Evolutionary conservation across 441 rosid species (phyloP), one percentile per base, ranked within the genome.

Genomic region (Erodium trifolium): DNA sequence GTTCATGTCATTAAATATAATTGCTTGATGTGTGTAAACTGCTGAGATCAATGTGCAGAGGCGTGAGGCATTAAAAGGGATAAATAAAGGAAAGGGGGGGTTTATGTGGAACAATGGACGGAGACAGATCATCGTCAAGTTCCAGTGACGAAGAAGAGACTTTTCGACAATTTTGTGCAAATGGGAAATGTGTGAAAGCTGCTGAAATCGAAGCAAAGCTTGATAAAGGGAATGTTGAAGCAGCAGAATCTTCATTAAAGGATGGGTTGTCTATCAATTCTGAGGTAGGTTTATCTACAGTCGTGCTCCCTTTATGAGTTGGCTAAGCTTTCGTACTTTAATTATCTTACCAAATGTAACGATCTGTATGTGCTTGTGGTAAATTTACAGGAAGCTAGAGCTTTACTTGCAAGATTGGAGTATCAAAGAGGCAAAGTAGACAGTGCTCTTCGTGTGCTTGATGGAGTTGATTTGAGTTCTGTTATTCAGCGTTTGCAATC

Each of bases 241-340:
- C 91, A 71, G 98, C 98, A 8, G 98, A 93, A 77, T 88, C 96
- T 72, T 90, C 94, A 57, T 76, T 93, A 27, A 82, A 96, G 62
- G 97, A 91, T 77, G 94, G 98, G 43, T 80, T 89, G 66, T 85
- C 91, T 0, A 91, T 93, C 74, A 93, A 88, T 76, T 89, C 78
- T 43, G 98, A 93, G 93, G 98, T 89, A 64, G 10, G 72, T 47
- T 68, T 16, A 12, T 31, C 34, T 31, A 31, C 34, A 31, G 34
- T 31, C 4, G 34, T 31, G 34, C 34, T 3, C 34, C 34, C 34
- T 31, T 31, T 31, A 31, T 31, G 2, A 31, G 34, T n/a, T 19
- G 63, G 47, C 11, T 41, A 41, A 41, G 47, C 47, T 41, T 41
- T 41, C 11, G 1, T 41, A 2, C 47, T 41, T 41, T 41, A 41